A percentile compares a stretch with the other conserved stretches of the same genome.
These are phyloP conservation scores for Flaveria trinervia DNA, from an alignment of 129 eudicot genomes.

Conservation along the genomic window DNA sequence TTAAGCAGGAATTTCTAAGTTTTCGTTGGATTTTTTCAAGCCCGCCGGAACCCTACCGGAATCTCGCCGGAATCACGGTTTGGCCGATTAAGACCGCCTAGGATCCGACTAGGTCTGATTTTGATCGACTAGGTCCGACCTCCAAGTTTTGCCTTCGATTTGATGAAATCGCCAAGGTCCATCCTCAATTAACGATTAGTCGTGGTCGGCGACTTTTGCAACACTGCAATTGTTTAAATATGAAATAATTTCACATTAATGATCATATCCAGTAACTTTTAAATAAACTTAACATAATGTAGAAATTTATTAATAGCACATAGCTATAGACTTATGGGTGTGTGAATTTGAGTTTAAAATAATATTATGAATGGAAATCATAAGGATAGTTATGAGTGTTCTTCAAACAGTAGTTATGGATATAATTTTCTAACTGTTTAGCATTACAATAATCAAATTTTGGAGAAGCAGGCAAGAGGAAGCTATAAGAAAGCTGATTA, in stretches of 20 bases:
- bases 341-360: conserved; percentile 8
- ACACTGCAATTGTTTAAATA: neutral
- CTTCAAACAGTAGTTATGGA: neutral
- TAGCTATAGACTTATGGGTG: conserved; percentile 5
- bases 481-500: conserved; percentile 9
- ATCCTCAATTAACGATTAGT: no score
- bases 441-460: neutral
- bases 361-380: neutral
- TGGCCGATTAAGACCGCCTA: no score
- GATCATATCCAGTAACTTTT: neutral
- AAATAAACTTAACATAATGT: neutral
- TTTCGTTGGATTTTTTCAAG: no score
- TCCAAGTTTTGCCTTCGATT: no score
- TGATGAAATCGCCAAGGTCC: no score
- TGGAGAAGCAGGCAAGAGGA: conserved; percentile 8
- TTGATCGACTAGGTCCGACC: no score
- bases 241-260: neutral
- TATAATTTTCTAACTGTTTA: neutral
- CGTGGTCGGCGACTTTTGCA: no score
- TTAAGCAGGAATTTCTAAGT: no score
- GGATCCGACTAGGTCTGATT: no score
- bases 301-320: conserved; percentile 10
- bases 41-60: no score
- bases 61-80: no score
- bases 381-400: neutral